phyloP scores from a whole-genome alignment of 495 filamentous ascomycete genomes.

The Entonaema liquescens region DNA sequence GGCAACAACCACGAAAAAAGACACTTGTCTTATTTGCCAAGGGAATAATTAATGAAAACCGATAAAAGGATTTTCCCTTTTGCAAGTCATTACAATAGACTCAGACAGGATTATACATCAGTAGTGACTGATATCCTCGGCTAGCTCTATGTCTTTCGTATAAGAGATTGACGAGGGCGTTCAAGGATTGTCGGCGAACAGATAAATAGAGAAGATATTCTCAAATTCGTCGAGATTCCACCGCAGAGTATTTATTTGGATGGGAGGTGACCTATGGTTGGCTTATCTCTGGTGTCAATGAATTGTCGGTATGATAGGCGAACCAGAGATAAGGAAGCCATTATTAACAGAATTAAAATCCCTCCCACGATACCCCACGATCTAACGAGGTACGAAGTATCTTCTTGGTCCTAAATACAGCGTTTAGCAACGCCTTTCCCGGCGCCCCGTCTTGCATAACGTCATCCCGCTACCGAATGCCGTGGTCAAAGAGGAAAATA shows the following conservation, averaged over 20 bases:
- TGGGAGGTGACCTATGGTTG: slow-evolving; percentile 36
- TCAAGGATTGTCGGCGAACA: slow-evolving; percentile 8
- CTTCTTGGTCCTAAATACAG: slow-evolving; percentile 28
- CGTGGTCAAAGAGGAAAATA: slow-evolving; percentile 22
- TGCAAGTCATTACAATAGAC: slow-evolving; percentile 6
- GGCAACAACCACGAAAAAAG: slow-evolving; percentile 8
- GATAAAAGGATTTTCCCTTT: background rate
- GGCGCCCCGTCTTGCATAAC: slow-evolving; percentile 30
- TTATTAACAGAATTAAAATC: slow-evolving; percentile 43
- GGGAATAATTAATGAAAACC: background rate
- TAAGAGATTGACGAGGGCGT: slow-evolving; percentile 4
- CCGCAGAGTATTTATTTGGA: slow-evolving; percentile 38
- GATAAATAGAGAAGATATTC: slow-evolving; percentile 22
- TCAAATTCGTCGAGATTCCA: slow-evolving; percentile 12
- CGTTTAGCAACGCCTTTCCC: slow-evolving; percentile 23
- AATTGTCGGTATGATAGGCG: slow-evolving; percentile 39
- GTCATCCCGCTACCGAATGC: slow-evolving; percentile 39
- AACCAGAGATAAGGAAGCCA: slow-evolving; percentile 43
- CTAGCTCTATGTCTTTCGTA: slow-evolving; percentile 2
- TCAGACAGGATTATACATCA: slow-evolving; percentile 1
- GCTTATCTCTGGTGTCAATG: slow-evolving; percentile 42
- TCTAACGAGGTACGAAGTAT: slow-evolving; percentile 38
- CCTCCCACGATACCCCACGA: slow-evolving; percentile 43
- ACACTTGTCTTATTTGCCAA: slow-evolving; percentile 30
- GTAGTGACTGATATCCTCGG: background rate